Conservation (phyloP, 2,329 filamentous ascomycete genomes). For the Penicillium sp. region DNA sequence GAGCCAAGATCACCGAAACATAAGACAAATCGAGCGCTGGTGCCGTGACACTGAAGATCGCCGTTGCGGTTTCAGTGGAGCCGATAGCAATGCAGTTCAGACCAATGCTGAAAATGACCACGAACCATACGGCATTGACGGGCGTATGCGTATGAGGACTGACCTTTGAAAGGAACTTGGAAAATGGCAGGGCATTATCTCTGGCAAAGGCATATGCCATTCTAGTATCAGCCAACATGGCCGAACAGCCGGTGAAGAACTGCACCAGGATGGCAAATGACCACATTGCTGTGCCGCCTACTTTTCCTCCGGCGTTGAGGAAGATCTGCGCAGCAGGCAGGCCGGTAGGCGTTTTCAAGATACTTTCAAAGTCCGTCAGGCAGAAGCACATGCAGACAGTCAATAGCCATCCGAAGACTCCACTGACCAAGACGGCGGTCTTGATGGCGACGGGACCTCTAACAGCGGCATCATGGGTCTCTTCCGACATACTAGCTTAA, state of each 20-base stretch:
- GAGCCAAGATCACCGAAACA: slow-evolving; percentile 61
- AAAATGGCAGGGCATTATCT: slow-evolving; percentile 62
- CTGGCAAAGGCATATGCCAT: slow-evolving; percentile 64
- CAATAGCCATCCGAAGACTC: slow-evolving; percentile 61
- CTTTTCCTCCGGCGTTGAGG: slow-evolving; percentile 59
- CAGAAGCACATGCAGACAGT: slow-evolving; percentile 66
- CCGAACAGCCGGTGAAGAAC: slow-evolving; percentile 64
- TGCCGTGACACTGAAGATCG: slow-evolving; percentile 56
- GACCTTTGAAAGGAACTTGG: slow-evolving; percentile 56
- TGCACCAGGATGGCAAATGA: slow-evolving; percentile 64
- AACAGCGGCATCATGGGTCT: slow-evolving; percentile 64
- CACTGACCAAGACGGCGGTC: slow-evolving; percentile 60
- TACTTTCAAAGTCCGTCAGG: slow-evolving; percentile 57
- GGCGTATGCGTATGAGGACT: slow-evolving; percentile 59
- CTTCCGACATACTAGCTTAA: slow-evolving; percentile 60
- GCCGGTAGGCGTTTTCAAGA: slow-evolving; percentile 59
- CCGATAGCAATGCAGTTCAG: slow-evolving; percentile 52
- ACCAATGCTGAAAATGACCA: slow-evolving; percentile 56
- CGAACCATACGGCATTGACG: slow-evolving; percentile 64
- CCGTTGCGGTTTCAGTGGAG: slow-evolving; percentile 46
- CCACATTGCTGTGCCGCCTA: slow-evolving; percentile 62
- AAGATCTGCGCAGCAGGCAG: slow-evolving; percentile 62
- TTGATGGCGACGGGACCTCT: slow-evolving; percentile 61
- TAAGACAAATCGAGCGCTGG: slow-evolving; percentile 56
- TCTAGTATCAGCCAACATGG: slow-evolving; percentile 63